Evolutionary conservation across 352 stramenopile species (phyloP).

Genomic region (Phytophthora macrochlamydospora): DNA sequence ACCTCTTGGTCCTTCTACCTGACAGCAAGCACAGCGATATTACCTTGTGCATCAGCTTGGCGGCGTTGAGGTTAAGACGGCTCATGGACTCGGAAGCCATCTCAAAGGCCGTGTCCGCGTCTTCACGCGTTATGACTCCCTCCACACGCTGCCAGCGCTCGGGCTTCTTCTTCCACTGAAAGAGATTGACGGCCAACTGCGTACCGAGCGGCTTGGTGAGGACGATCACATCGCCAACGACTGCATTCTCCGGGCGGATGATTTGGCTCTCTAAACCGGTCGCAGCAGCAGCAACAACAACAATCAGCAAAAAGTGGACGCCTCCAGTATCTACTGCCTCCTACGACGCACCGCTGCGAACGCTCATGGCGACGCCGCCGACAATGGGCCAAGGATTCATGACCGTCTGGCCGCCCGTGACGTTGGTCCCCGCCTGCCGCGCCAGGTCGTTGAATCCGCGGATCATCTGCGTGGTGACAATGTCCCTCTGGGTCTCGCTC

Average conservation of each 20-base stretch:
- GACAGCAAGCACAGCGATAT: too few species aligned
- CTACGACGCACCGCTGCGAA: constrained; percentile 63
- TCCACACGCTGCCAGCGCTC: constrained; percentile 83
- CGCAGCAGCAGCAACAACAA: neutral
- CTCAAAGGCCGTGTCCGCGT: constrained; percentile 90
- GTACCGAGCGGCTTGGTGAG: constrained; percentile 95
- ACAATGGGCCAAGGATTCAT: constrained; percentile 97
- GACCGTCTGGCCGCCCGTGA: constrained; percentile 95
- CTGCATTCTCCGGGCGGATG: constrained; percentile 91
- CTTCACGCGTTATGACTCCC: constrained; percentile 58
- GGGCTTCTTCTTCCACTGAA: constrained; percentile 90
- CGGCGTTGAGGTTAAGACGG: constrained; percentile 91
- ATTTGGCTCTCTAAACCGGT: constrained; percentile 63
- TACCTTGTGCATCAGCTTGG: constrained; percentile 91
- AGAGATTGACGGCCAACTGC: constrained; percentile 94
- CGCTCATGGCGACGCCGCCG: constrained; percentile 92
- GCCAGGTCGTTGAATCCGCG: constrained; percentile 93
- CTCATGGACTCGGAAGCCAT: constrained; percentile 94
- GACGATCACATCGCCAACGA: constrained; percentile 91
- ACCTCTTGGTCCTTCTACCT: too few species aligned
- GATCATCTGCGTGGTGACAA: constrained; percentile 95
- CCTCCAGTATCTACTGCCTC: neutral
- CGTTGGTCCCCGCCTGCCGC: constrained; percentile 86
- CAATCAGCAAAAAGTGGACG: neutral
- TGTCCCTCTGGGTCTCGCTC: constrained; percentile 89